Evolutionary conservation across 768 basidiomycete species (phyloP).

Genomic region (Russula dissimulans): DNA sequence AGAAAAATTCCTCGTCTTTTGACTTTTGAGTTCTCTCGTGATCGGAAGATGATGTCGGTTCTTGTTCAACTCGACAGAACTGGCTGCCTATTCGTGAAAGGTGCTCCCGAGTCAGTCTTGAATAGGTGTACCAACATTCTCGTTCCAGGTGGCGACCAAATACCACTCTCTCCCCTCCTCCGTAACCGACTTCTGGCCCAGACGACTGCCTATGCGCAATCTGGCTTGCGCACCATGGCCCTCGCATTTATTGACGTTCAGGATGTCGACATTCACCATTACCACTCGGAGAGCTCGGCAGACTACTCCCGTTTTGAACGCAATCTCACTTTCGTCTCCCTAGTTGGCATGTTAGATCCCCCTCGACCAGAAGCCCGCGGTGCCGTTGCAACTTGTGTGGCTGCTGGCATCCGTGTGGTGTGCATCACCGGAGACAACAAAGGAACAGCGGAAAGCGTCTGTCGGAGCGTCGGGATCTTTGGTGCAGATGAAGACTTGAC

Average conservation of each 20-base stretch:
- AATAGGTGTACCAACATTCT: constrained; percentile 76
- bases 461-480: constrained; percentile 92
- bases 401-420: constrained; percentile 91
- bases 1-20: constrained; percentile 65
- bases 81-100: constrained; percentile 88
- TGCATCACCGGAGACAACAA: constrained; percentile 99
- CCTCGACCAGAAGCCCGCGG: constrained; percentile 86
- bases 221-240: constrained; percentile 85
- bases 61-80: constrained; percentile 60
- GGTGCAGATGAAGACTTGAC: constrained; percentile 74
- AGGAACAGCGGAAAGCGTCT: constrained; percentile 95
- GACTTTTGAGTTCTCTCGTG: constrained; percentile 96
- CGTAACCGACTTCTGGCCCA: constrained; percentile 52
- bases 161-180: constrained; percentile 57
- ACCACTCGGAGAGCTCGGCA: constrained; percentile 64
- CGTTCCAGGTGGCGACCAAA: constrained; percentile 45
- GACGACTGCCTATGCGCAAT: constrained; percentile 63
- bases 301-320: constrained; percentile 90
- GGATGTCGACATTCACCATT: constrained; percentile 72
- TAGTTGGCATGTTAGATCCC: constrained; percentile 97
- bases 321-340: constrained; percentile 85
- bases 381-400: constrained; percentile 83
- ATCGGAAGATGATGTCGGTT: constrained; percentile 99
- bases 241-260: constrained; percentile 76
- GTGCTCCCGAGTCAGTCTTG: constrained; percentile 91